Conservation (phyloP, 2,329 filamentous ascomycete species). For the Beauveria rudraprayagi region DNA sequence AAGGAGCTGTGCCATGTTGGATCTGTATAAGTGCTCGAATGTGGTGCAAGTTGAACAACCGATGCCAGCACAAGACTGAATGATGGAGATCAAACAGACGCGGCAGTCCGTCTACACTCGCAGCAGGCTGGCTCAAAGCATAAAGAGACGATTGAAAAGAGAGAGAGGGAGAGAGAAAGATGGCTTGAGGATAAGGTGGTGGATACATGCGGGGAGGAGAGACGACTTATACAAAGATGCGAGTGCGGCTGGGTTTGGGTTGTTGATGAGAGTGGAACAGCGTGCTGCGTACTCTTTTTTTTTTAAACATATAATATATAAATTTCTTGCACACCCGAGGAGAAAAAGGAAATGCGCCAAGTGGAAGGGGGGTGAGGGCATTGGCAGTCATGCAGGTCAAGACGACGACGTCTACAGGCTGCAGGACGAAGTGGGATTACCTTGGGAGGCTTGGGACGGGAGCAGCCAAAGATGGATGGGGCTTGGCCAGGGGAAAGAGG, state of each 20-base stretch:
- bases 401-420: background rate
- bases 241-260: constrained; percentile 11
- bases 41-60: background rate
- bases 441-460: too few species aligned
- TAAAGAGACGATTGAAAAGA: background rate
- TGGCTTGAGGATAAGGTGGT: constrained; percentile 3
- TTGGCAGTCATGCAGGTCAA: background rate
- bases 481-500: too few species aligned
- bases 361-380: background rate
- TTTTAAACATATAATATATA: too few species aligned
- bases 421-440: background rate
- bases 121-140: background rate
- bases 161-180: background rate
- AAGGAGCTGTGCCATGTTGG: background rate
- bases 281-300: background rate
- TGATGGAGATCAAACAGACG: constrained; percentile 4
- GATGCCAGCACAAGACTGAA: background rate
- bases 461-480: too few species aligned
- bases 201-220: constrained; percentile 11
- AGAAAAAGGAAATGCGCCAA: constrained; percentile 1
- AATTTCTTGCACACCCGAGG: background rate
- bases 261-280: background rate
- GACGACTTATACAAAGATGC: constrained; percentile 11
- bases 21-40: background rate
- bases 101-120: background rate